These are phyloP conservation scores for Whalleya microplaca DNA, from an alignment of 2,329 filamentous ascomycete species.

Conservation along the genomic window DNA sequence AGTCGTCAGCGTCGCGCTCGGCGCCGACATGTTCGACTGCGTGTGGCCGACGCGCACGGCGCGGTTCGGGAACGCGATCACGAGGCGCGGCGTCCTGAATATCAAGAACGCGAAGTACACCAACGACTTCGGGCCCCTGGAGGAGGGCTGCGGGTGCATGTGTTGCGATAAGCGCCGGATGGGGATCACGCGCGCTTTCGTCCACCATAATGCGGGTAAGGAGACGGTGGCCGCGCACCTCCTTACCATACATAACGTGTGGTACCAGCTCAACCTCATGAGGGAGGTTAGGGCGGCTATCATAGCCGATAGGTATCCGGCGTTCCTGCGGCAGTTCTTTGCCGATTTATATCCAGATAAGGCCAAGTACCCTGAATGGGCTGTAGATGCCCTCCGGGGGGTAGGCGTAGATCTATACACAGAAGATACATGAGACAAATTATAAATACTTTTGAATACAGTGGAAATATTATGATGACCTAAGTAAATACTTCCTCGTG, in stretches of 20 bases:
- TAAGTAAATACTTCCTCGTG: too few species aligned
- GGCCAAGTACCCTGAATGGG: conserved; percentile 78
- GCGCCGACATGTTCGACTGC: conserved; percentile 99
- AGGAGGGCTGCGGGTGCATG: conserved; percentile 78
- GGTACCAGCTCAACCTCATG: conserved; percentile 90
- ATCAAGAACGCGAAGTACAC: conserved; percentile 77
- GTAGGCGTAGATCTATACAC: conserved; percentile 78
- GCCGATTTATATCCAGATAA: conserved; percentile 68
- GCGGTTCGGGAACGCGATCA: conserved; percentile 93
- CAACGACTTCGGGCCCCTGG: conserved; percentile 80
- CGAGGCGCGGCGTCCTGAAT: conserved; percentile 79
- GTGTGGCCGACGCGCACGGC: conserved; percentile 98
- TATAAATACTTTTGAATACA: background rate
- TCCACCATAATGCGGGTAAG: conserved; percentile 90
- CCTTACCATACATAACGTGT: conserved; percentile 93
- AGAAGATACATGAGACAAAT: conserved; percentile 24
- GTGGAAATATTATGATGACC: too few species aligned
- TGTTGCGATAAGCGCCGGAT: conserved; percentile 79
- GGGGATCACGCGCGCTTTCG: conserved; percentile 83
- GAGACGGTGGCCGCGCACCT: conserved; percentile 88
- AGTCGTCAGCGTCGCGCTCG: conserved; percentile 88
- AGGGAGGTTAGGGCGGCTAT: conserved; percentile 73
- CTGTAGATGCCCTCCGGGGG: conserved; percentile 72
- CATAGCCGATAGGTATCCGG: conserved; percentile 78
- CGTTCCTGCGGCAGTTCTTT: conserved; percentile 81